Base-by-base conservation (phyloP, 768 basidiomycete genomes). In the Russula sp. region DNA sequence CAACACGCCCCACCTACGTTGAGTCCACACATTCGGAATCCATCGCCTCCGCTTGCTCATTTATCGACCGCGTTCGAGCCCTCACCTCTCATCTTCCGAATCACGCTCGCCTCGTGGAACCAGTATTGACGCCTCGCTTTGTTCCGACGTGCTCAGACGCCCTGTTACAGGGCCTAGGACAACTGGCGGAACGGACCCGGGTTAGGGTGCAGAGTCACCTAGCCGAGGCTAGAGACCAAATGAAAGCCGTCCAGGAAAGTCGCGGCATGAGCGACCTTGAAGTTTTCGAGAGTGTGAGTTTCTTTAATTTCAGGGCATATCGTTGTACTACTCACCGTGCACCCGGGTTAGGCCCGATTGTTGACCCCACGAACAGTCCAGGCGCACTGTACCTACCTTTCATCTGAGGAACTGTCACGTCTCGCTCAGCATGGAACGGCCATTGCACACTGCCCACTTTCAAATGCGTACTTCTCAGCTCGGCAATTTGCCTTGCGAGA, bases 331-430 rank as follows among this genome's bases (percentile, higher is more conserved):
- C 20, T 57, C 48, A 55, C 9, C 54, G 11, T 50, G 45, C 32
- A 34, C n/a, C 11, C 55, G 27, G 32, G 9, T 37, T 44, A 72
- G 90, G 68, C 78, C 67, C 74, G 77, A 7, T 78, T 94, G 5
- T 75, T 93, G 53, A 86, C 84, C 1, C 69, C 78, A 1, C 80
- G 80, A 14, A 88, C 91, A 0, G 73, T 94, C 13, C 90, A 93
- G 77, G 93, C 92, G 0, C 94, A 95, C 72, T 95, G 93, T 75
- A 96, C 94, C 2, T 93, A 88, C 74, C 79, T 94, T 37, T 71
- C 75, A n/a, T 57, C 72, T 0, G 72, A 78, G 0, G 78, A 84
- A 39, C 77, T 93, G 11, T 71, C 75, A 0, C 79, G 77, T 18
- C 75, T 94, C 13, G 75, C 77, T 1, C 64, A 66, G 4, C 72